Evolutionary conservation across 2,329 filamentous ascomycete species (phyloP).

Genomic region (Didymella exigua): DNA sequence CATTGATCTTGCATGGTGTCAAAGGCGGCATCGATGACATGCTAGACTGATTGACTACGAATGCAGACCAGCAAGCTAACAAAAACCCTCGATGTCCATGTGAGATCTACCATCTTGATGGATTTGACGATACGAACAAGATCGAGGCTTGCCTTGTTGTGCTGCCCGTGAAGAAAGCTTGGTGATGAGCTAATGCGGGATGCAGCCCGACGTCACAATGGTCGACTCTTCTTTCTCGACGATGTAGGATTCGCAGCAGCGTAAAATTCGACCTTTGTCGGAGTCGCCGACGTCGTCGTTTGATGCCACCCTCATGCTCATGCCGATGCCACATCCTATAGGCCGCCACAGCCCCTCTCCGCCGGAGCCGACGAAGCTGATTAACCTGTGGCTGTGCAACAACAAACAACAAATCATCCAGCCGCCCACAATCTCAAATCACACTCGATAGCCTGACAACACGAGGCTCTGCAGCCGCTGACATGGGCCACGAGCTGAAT

Average conservation of each 20-base stretch:
- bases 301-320: neutral
- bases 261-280: no score
- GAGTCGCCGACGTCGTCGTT: neutral
- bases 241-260: neutral
- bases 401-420: neutral
- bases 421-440: slow-evolving; percentile 4
- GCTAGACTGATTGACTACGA: neutral
- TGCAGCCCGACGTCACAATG: neutral
- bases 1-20: neutral
- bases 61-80: neutral
- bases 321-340: neutral
- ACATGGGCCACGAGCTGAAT: slow-evolving; percentile 30
- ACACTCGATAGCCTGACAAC: slow-evolving; percentile 5
- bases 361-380: slow-evolving; percentile 8
- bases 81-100: neutral
- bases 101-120: neutral
- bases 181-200: neutral
- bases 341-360: slow-evolving; percentile 1
- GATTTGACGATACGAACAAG: neutral
- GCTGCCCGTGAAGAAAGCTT: neutral
- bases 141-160: neutral
- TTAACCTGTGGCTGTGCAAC: slow-evolving; percentile 20
- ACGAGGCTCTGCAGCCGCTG: slow-evolving; percentile 18
- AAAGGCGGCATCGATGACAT: neutral
- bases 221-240: neutral